Evolutionary conservation across 345 rosid species (phyloP).

Genomic region (Gossypium sturtianum): DNA sequence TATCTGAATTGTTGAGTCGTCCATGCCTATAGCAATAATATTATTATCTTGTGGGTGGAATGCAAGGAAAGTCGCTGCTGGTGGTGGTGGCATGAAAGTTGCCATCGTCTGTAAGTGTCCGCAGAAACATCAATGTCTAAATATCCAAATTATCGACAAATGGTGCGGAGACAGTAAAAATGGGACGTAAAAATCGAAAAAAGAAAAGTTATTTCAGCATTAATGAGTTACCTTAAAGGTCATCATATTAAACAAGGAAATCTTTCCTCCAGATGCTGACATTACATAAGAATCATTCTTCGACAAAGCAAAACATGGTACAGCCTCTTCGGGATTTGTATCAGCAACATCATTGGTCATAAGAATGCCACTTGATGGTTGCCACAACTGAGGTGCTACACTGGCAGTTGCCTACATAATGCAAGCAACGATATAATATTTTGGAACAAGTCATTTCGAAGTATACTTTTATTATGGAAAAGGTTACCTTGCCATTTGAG

Average conservation of each 20-base stretch:
- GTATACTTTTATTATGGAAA: background rate
- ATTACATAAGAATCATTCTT: slow-evolving; percentile 90
- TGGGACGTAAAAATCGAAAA: background rate
- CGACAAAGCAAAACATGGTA: slow-evolving; percentile 88
- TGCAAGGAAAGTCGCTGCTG: slow-evolving; percentile 92
- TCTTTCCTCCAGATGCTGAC: slow-evolving; percentile 96
- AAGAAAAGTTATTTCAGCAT: slow-evolving; percentile 26
- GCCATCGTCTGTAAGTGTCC: slow-evolving; percentile 73
- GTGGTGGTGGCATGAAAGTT: slow-evolving; percentile 92
- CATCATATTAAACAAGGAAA: slow-evolving; percentile 89
- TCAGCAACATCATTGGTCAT: slow-evolving; percentile 76
- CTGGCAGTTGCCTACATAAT: slow-evolving; percentile 67
- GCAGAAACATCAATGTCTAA: slow-evolving; percentile 10
- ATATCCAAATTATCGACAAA: background rate
- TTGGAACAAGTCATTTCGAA: slow-evolving; percentile 1
- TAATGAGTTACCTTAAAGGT: slow-evolving; percentile 63
- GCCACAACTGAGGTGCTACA: slow-evolving; percentile 75
- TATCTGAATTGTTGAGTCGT: slow-evolving; percentile 85
- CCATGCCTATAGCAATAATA: slow-evolving; percentile 91
- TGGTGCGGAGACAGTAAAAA: background rate
- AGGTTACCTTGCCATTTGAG: slow-evolving; percentile 53
- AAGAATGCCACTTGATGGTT: slow-evolving; percentile 79
- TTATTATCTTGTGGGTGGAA: slow-evolving; percentile 93
- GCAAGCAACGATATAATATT: slow-evolving; percentile 10
- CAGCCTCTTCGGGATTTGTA: slow-evolving; percentile 69